A percentile compares a stretch with the other conserved stretches of the same genome.
Evolutionary conservation across 768 basidiomycete genomes (phyloP).

Genomic region (Austroboletus eburneus): DNA sequence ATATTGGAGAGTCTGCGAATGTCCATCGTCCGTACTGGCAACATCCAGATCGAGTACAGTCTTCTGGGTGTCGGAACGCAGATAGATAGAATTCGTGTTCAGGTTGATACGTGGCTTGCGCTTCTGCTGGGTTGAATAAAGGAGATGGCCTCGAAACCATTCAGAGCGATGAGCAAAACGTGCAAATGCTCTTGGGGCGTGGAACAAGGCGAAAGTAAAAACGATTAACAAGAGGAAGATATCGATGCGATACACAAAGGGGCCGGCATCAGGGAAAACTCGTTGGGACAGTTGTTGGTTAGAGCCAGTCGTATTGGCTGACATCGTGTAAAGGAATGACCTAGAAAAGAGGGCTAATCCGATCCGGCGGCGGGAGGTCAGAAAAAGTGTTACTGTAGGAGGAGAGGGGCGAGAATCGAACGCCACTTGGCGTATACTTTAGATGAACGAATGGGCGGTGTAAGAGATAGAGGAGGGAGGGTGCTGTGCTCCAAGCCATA

Average conservation of each 20-base stretch:
- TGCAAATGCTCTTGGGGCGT: slow-evolving; percentile 46
- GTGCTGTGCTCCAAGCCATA: too few species aligned
- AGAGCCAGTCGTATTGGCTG: too few species aligned
- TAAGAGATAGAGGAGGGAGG: too few species aligned
- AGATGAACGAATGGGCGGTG: neutral
- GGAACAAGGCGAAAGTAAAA: slow-evolving; percentile 37
- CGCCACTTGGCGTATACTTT: neutral
- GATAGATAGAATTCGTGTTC: slow-evolving; percentile 12
- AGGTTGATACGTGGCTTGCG: slow-evolving; percentile 9
- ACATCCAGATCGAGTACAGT: slow-evolving; percentile 16
- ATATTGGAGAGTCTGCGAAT: slow-evolving; percentile 2
- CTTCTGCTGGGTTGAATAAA: slow-evolving; percentile 24
- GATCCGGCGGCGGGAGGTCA: slow-evolving; percentile 9
- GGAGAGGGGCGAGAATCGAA: neutral
- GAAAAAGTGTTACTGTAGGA: neutral
- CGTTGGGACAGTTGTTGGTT: neutral
- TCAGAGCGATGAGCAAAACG: slow-evolving; percentile 48
- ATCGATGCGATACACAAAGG: slow-evolving; percentile 38
- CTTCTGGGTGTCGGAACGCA: slow-evolving; percentile 12
- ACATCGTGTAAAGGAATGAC: slow-evolving; percentile 15
- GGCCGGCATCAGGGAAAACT: slow-evolving; percentile 1
- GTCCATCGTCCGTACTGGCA: slow-evolving; percentile 8
- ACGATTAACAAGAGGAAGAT: slow-evolving; percentile 43
- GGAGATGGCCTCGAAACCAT: slow-evolving; percentile 49
- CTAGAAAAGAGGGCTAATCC: slow-evolving; percentile 5